A percentile compares a stretch with the other conserved stretches of the same genome.
Conservation (phyloP, 768 basidiomycete genomes). For the Strobilomyces dryophilus region DNA sequence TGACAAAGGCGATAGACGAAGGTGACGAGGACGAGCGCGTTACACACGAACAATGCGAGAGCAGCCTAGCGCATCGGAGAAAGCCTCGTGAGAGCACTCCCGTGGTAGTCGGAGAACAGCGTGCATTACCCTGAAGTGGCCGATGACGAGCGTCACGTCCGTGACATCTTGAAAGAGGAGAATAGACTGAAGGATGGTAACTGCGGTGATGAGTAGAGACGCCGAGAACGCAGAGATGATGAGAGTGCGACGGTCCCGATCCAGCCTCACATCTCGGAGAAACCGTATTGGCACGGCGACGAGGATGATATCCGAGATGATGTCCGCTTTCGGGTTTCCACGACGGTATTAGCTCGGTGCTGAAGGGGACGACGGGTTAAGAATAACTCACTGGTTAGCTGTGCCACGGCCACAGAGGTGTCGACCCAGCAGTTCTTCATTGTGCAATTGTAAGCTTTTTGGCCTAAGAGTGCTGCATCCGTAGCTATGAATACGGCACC, state of each 20-base stretch:
- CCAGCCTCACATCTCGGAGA: conserved; percentile 16
- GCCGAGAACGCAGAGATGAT: conserved; percentile 20
- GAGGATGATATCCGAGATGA: conserved; percentile 19
- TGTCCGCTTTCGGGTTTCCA: conserved; percentile 15
- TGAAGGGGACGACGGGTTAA: neutral
- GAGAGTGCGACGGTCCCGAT: conserved; percentile 16
- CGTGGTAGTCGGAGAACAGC: neutral
- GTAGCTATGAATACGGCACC: conserved; percentile 16
- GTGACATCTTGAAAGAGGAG: conserved; percentile 14
- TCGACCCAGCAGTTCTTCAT: conserved; percentile 1
- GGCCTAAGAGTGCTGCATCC: conserved; percentile 11
- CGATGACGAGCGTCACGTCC: conserved; percentile 12
- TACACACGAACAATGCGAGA: conserved; percentile 19
- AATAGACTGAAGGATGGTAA: conserved; percentile 21
- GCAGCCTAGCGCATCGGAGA: conserved; percentile 10
- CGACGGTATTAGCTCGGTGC: neutral
- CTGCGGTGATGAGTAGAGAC: conserved; percentile 16
- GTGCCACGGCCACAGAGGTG: conserved; percentile 9
- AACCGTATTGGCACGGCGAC: conserved; percentile 13
- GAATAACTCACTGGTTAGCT: conserved; percentile 23
- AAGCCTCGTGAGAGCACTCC: neutral
- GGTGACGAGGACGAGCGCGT: conserved; percentile 18
- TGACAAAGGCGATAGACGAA: conserved; percentile 14
- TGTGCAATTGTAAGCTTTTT: conserved; percentile 17
- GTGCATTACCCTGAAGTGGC: conserved; percentile 21